phyloP scores from a whole-genome alignment of 805 yeast species.

The Candida oleophila region DNA sequence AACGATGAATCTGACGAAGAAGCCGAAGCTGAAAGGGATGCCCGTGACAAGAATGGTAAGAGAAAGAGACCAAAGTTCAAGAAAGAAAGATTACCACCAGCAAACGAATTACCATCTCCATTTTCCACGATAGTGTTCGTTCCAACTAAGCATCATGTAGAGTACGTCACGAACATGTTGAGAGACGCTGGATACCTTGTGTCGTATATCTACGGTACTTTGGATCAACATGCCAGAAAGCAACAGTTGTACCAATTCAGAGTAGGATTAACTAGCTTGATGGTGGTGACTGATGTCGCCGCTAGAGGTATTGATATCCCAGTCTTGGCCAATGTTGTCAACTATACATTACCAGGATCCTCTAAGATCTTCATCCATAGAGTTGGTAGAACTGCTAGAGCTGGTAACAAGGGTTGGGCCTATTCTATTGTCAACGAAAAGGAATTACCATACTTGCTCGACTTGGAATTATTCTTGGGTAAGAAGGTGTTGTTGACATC shows the following conservation, averaged over 20 bases:
- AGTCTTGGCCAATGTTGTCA: constrained; percentile 89
- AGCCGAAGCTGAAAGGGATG: constrained; percentile 36
- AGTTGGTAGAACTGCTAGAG: constrained; percentile 99
- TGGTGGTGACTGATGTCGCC: constrained; percentile 97
- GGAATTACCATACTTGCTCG: constrained; percentile 87
- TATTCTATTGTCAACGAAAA: constrained; percentile 81
- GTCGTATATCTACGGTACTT: constrained; percentile 88
- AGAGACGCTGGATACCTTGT: constrained; percentile 80
- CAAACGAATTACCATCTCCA: constrained; percentile 80
- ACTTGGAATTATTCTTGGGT: constrained; percentile 86
- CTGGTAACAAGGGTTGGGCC: constrained; percentile 98
- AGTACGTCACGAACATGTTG: constrained; percentile 72
- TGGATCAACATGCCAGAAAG: constrained; percentile 93
- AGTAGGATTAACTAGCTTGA: constrained; percentile 75
- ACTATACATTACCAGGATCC: constrained; percentile 85
- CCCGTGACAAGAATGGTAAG: constrained; percentile 31
- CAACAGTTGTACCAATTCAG: constrained; percentile 84
- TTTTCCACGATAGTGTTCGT: constrained; percentile 90
- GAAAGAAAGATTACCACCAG: constrained; percentile 67
- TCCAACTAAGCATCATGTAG: constrained; percentile 98
- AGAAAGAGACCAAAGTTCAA: constrained; percentile 41
- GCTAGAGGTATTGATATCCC: constrained; percentile 99
- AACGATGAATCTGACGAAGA: constrained; percentile 56
- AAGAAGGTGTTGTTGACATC: constrained; percentile 70
- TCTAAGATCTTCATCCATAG: constrained; percentile 94